A percentile compares a stretch with the other conserved stretches of the same genome.
Conservation (phyloP, 805 yeast genomes). For the Ogataea nonfermentans region DNA sequence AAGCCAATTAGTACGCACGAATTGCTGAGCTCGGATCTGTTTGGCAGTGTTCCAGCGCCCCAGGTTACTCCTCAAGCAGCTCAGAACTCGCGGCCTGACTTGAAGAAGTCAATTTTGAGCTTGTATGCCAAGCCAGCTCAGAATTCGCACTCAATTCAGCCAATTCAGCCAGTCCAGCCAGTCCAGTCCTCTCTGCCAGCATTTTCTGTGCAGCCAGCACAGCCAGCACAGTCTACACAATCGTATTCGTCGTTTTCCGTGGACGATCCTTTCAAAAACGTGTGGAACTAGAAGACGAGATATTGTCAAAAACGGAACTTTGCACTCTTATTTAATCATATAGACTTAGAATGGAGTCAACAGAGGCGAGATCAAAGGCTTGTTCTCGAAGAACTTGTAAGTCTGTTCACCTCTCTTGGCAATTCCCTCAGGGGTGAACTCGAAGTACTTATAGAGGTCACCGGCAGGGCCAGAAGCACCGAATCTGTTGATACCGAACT, state of each 20-base stretch:
- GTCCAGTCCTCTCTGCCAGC: neutral
- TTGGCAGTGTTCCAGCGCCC: slow-evolving; percentile 6
- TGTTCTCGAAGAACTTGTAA: slow-evolving; percentile 79
- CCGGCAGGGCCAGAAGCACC: slow-evolving; percentile 94
- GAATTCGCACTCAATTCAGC: too few species aligned
- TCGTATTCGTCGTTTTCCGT: slow-evolving; percentile 3
- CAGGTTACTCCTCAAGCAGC: slow-evolving; percentile 2
- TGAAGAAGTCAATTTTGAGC: slow-evolving; percentile 88
- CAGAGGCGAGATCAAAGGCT: slow-evolving; percentile 69
- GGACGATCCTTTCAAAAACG: slow-evolving; percentile 34
- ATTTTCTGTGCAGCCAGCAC: neutral
- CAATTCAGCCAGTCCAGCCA: neutral
- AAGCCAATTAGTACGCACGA: slow-evolving; percentile 3
- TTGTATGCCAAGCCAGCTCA: slow-evolving; percentile 63
- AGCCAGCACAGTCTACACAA: slow-evolving; percentile 1
- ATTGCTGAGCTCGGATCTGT: slow-evolving; percentile 8
- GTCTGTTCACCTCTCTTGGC: slow-evolving; percentile 82
- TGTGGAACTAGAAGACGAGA: slow-evolving; percentile 34
- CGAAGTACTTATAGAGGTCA: slow-evolving; percentile 80
- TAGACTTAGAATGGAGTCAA: slow-evolving; percentile 57
- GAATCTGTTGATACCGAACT: slow-evolving; percentile 91
- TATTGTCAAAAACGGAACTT: too few species aligned
- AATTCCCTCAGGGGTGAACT: slow-evolving; percentile 90
- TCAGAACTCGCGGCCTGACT: slow-evolving; percentile 61
- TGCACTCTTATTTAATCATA: neutral